Base-by-base conservation (phyloP, 2,329 filamentous ascomycete genomes). In the Tolypocladium sp. region DNA sequence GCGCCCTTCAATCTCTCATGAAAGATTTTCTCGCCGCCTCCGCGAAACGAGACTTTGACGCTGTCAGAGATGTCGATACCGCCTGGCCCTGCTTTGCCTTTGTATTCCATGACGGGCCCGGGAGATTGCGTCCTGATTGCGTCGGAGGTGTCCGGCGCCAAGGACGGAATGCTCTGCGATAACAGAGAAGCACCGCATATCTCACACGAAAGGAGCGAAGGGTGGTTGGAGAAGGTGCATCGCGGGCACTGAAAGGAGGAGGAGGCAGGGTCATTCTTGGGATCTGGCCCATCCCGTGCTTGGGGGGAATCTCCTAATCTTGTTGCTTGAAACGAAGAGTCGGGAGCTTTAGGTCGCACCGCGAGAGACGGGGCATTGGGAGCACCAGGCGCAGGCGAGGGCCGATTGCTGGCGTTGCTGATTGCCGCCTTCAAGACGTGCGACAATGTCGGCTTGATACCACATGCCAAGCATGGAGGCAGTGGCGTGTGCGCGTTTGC, bases 211-310 rank as follows among this genome's bases (percentile, higher is more conserved):
- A 86, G 75, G 15, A 99, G 76, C 3, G 91, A 96, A 1, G 92
- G 91, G 69, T 97, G 91, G 66, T 99, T 99, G 44, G 88, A 81
- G 68, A 97, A 97, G 1, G 94, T 99, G 70, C 94, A 99, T 62
- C 94, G 82, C 9, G 91, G 90, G 68, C 94, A 99, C 58, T 83
- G 77, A 61, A 86, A 83, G 1, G 77, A 76, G 2, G 77, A 76
- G 2, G 77, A 72, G 20, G 59, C 38, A 30, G 65, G n/a, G 41
- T 63, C 63, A 41, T 60, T 46, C 12, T 58, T 27, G 3, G 55
- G 56, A 4, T 58, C 58, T 22, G 59, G 46, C 20, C 56, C 52
- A 41, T 57, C 54, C 15, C 35, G 57, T 10, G 58, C 22, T 27
- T 37, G 35, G 12, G 35, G 42, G 17, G 27, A 8, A 12, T 25